These are phyloP conservation scores for Escallonia rubra DNA, from an alignment of 129 eudicot genomes.

Conservation along the genomic window DNA sequence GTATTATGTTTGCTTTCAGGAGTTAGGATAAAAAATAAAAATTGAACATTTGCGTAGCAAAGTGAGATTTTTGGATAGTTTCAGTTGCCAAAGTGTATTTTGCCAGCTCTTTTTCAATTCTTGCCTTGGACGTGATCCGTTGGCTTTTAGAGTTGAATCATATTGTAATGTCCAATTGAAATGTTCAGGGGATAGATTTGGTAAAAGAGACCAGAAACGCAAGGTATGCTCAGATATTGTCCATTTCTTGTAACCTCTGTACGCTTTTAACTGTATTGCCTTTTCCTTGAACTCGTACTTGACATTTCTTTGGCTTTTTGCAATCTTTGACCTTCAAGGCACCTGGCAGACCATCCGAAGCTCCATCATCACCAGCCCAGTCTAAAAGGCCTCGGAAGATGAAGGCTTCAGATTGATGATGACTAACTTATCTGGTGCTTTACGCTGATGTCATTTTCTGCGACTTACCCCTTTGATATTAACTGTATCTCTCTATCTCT, in stretches of 20 bases:
- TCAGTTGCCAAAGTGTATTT: no score
- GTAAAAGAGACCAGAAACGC: slow-evolving; percentile 86
- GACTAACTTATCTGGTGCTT: no score
- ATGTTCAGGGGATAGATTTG: slow-evolving; percentile 72
- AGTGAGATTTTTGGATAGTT: not conserved
- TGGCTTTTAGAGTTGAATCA: not conserved
- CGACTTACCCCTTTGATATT: no score
- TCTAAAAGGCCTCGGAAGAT: slow-evolving; percentile 85
- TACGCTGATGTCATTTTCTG: no score
- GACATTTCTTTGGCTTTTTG: slow-evolving; percentile 3
- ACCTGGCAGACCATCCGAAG: slow-evolving; percentile 68
- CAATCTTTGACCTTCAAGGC: slow-evolving; percentile 39
- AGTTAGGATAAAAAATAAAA: no score
- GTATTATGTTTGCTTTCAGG: no score
- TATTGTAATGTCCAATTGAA: not conserved
- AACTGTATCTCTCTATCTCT: no score
- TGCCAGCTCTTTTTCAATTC: no score
- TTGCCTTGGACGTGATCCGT: not conserved
- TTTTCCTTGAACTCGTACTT: not conserved
- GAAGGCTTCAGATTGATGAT: slow-evolving; percentile 63
- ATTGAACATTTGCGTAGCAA: no score
- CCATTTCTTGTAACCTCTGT: not conserved
- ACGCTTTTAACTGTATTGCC: not conserved
- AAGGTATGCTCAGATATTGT: slow-evolving; percentile 40
- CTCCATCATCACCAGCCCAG: slow-evolving; percentile 90